Evolutionary conservation across 164 flowering plant genomes (phyloP).

Genomic region (Tetracentron sinense): DNA sequence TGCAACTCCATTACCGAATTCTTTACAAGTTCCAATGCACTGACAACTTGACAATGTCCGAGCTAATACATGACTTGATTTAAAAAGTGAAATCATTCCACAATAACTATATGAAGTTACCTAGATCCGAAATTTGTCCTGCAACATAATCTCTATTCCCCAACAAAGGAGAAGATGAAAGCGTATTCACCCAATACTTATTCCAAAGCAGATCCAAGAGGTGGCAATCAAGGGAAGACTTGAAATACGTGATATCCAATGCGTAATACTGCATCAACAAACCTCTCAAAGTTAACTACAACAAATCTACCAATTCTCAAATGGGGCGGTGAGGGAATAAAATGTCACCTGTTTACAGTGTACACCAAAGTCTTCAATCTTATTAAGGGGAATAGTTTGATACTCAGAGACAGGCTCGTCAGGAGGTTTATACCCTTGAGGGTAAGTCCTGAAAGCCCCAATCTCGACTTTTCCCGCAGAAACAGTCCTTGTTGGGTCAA

Average conservation of each 20-base stretch:
- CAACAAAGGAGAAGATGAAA: constrained; percentile 90
- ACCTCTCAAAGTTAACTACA: neutral
- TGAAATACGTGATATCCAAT: constrained; percentile 92
- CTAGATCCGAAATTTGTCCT: constrained; percentile 96
- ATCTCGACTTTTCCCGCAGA: constrained; percentile 99
- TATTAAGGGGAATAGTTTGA: constrained; percentile 93
- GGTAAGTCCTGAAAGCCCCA: constrained; percentile 94
- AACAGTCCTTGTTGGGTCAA: constrained; percentile 95
- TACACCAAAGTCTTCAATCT: constrained; percentile 98
- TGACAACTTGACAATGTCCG: neutral
- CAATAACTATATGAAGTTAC: constrained; percentile 35
- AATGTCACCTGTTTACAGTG: constrained; percentile 88
- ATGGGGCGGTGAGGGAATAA: neutral
- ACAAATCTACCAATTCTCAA: neutral
- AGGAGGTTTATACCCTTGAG: constrained; percentile 87
- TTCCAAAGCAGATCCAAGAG: constrained; percentile 97
- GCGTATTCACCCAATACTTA: constrained; percentile 97
- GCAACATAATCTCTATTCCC: constrained; percentile 98
- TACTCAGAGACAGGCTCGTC: constrained; percentile 97
- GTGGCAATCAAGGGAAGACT: constrained; percentile 88
- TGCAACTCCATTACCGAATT: neutral
- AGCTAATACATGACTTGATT: neutral
- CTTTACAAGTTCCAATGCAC: neutral
- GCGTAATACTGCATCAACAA: constrained; percentile 71
- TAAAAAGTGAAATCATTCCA: neutral